These are phyloP conservation scores for Symmetrospora coprosmae DNA, from an alignment of 768 basidiomycete species.

Conservation along the genomic window DNA sequence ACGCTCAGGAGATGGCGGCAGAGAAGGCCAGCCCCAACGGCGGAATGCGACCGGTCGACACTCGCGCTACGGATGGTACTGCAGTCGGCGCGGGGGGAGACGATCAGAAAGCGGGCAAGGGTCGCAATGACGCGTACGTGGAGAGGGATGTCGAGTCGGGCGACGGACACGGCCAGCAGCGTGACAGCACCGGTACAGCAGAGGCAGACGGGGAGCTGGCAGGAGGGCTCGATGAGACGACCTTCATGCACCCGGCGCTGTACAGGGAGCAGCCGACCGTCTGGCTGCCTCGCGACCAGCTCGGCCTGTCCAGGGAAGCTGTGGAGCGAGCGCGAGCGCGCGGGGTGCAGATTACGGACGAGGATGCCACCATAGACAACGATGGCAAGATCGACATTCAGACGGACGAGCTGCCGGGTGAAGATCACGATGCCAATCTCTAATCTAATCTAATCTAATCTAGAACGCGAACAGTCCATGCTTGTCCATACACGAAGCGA, in stretches of 20 bases:
- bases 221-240: slow-evolving; percentile 33
- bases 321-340: slow-evolving; percentile 44
- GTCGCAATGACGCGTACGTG: no score
- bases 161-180: no score
- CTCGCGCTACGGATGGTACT: no score
- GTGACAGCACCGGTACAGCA: no score
- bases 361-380: slow-evolving; percentile 43
- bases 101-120: background rate
- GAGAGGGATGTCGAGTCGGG: background rate
- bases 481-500: no score
- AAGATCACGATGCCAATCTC: slow-evolving; percentile 27
- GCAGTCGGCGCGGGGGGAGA: no score
- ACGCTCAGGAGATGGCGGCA: no score
- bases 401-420: slow-evolving; percentile 35
- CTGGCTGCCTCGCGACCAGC: slow-evolving; percentile 75
- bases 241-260: slow-evolving; percentile 72
- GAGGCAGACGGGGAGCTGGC: background rate
- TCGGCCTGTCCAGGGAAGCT: slow-evolving; percentile 50
- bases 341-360: slow-evolving; percentile 27
- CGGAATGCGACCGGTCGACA: no score
- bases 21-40: no score
- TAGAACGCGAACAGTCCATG: no score
- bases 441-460: no score
- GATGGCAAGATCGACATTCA: slow-evolving; percentile 49
- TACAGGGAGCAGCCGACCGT: slow-evolving; percentile 53